Evolutionary conservation across 495 filamentous ascomycete genomes (phyloP).

Genomic region (Penicillium alfredii): DNA sequence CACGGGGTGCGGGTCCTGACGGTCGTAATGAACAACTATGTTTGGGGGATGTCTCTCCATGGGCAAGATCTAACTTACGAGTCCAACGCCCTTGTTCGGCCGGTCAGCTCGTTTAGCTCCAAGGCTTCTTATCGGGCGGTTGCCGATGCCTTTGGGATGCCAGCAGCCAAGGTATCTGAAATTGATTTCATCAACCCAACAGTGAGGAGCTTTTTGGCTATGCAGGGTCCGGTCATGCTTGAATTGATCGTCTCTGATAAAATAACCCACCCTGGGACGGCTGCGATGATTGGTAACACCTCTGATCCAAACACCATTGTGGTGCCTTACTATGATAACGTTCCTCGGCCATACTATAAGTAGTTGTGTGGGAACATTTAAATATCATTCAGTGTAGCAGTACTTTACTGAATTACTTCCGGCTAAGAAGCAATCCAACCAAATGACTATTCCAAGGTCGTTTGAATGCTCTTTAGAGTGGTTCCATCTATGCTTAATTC

Average conservation of each 20-base stretch:
- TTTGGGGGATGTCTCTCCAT: slow-evolving; percentile 27
- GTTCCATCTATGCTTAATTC: too few relatives aligned
- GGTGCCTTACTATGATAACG: slow-evolving; percentile 27
- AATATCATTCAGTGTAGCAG: too few relatives aligned
- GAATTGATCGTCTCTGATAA: slow-evolving; percentile 24
- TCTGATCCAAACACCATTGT: slow-evolving; percentile 17
- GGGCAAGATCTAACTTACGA: slow-evolving; percentile 26
- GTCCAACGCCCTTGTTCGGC: slow-evolving; percentile 8
- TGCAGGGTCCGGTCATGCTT: slow-evolving; percentile 17
- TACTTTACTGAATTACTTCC: too few relatives aligned
- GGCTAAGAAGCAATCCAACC: too few relatives aligned
- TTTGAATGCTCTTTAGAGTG: too few relatives aligned
- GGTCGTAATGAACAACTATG: slow-evolving; percentile 24
- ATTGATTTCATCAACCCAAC: slow-evolving; percentile 12
- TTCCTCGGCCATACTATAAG: slow-evolving; percentile 20
- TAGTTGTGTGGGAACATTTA: too few relatives aligned
- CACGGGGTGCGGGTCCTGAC: slow-evolving; percentile 22
- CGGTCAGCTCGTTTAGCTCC: slow-evolving; percentile 18
- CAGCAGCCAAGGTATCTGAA: slow-evolving; percentile 5
- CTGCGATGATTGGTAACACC: slow-evolving; percentile 21
- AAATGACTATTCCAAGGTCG: too few relatives aligned
- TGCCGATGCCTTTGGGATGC: slow-evolving; percentile 20
- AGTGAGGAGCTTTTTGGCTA: slow-evolving; percentile 7
- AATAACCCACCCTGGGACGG: slow-evolving; percentile 24
- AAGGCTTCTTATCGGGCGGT: slow-evolving; percentile 22